Evolutionary conservation across 768 basidiomycete species (phyloP), one percentile per base, ranked within the genome.

Genomic region (Termitomyces sp.): DNA sequence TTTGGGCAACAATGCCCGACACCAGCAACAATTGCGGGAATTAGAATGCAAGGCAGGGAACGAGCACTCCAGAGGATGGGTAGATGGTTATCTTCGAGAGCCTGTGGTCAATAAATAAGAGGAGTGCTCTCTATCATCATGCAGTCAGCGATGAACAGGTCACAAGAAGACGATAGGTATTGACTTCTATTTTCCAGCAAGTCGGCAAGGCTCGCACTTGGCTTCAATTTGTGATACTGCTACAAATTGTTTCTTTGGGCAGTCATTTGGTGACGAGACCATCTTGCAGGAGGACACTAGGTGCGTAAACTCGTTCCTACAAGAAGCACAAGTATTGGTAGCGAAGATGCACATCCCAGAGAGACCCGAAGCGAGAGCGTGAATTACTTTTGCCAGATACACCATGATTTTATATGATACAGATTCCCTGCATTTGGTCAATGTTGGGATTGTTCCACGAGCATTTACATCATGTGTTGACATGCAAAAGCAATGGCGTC

Each of bases 1-100:
- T 18, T 45, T 55, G 54, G 54, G 54, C 44, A 22, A 55, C 54
- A 55, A 55, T 55, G 44, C 54, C 54, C 54, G 44, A 55, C 44
- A 46, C 44, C 45, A 33, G 54, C 54, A 27, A 46, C 54, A 55
- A 24, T 34, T 33, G 44, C 15, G 34, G 54, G 54, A 27, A 15
- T 34, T 46, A 11, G 4, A 24, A 45, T 24, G 13, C 6, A 34
- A 55, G 11, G 22, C 13, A n/a, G 2, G 24, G 6, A 47, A 36
- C 31, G 7, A 53, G 52, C 27, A 15, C 31, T 9, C 24, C 16
- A 33, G 30, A 42, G 22, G 22, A 53, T 53, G 20, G 6, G 20
- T 20, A 31, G 31, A 6, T 24, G 41, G 13, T 45, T 45, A 3
- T 41, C 24, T 18, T 36, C 22, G 42, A 45, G 33, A 36, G 20